Evolutionary conservation across 73 alveolate species (phyloP).

Genomic region (Paramecium sonneborni): DNA sequence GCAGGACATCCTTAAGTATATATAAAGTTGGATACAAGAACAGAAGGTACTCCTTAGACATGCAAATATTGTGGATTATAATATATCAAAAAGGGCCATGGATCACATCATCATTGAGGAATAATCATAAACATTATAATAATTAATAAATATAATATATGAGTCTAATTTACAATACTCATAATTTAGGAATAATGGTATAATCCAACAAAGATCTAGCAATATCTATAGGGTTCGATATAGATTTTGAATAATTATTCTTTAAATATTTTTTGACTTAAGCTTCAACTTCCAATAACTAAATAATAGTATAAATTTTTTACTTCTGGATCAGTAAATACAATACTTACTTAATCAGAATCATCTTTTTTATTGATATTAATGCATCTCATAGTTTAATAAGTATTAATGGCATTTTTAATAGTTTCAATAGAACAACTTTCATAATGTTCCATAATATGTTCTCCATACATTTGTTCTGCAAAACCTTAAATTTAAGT

Average conservation of each 20-base stretch:
- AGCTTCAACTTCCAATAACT: conserved; percentile 51
- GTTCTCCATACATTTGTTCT: conserved; percentile 84
- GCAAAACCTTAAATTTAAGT: conserved; percentile 82
- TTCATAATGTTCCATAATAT: conserved; percentile 75
- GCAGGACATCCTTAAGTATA: conserved; percentile 77
- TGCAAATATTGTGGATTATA: conserved; percentile 75
- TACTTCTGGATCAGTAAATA: conserved; percentile 35
- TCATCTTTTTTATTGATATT: background rate
- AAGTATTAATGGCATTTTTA: conserved; percentile 73
- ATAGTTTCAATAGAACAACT: conserved; percentile 81
- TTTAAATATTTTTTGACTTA: conserved; percentile 45
- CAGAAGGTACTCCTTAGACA: conserved; percentile 58
- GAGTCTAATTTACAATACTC: conserved; percentile 28
- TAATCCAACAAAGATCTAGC: conserved; percentile 45
- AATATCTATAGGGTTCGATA: conserved; percentile 49
- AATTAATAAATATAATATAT: background rate
- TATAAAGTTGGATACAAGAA: conserved; percentile 67
- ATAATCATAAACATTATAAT: background rate
- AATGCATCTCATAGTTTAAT: conserved; percentile 41
- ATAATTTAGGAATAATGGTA: conserved; percentile 28
- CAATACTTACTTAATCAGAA: background rate
- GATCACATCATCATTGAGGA: conserved; percentile 58
- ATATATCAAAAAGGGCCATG: conserved; percentile 64
- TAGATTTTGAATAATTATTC: conserved; percentile 43
- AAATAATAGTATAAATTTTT: background rate